Evolutionary conservation across 2,329 filamentous ascomycete species (phyloP).

Genomic region (Aspergillus amoenus): DNA sequence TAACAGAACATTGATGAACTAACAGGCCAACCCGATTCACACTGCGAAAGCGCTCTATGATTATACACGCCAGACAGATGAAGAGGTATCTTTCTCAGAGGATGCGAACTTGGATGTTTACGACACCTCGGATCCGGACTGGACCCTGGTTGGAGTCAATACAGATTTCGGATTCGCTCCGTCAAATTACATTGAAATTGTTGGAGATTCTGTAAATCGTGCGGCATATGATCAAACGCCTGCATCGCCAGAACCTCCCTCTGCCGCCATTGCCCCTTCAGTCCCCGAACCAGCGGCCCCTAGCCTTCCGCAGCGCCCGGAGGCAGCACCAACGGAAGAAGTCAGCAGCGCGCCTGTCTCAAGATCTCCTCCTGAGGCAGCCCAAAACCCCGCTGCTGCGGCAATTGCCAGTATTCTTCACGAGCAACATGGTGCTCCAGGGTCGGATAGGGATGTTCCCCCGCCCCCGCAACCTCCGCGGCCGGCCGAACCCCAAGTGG

Average conservation of each 20-base stretch:
- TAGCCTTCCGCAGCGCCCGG: conserved; percentile 31
- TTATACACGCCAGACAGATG: conserved; percentile 94
- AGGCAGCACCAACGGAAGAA: conserved; percentile 25
- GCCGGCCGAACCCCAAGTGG: conserved; percentile 67
- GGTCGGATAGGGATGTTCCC: conserved; percentile 30
- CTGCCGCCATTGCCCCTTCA: conserved; percentile 20
- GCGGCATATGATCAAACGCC: conserved; percentile 49
- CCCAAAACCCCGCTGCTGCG: conserved; percentile 55
- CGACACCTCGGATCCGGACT: conserved; percentile 89
- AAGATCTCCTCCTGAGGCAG: conserved; percentile 44
- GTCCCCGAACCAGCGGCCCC: conserved; percentile 43
- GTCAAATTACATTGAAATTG: conserved; percentile 88
- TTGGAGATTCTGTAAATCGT: conserved; percentile 34
- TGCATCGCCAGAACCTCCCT: conserved; percentile 22
- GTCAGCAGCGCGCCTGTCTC: conserved; percentile 24
- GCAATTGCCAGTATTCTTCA: conserved; percentile 54
- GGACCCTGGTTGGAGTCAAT: conserved; percentile 85
- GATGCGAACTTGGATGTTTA: conserved; percentile 80
- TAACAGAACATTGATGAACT: conserved; percentile 14
- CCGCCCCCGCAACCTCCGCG: conserved; percentile 45
- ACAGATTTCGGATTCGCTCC: conserved; percentile 92
- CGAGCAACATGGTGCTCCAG: conserved; percentile 36
- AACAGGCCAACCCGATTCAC: conserved; percentile 63
- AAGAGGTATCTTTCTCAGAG: conserved; percentile 94
- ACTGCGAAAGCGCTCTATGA: conserved; percentile 94